Evolutionary conservation across 768 basidiomycete genomes (phyloP).

Genomic region (Candolleomyces aberdarensis): DNA sequence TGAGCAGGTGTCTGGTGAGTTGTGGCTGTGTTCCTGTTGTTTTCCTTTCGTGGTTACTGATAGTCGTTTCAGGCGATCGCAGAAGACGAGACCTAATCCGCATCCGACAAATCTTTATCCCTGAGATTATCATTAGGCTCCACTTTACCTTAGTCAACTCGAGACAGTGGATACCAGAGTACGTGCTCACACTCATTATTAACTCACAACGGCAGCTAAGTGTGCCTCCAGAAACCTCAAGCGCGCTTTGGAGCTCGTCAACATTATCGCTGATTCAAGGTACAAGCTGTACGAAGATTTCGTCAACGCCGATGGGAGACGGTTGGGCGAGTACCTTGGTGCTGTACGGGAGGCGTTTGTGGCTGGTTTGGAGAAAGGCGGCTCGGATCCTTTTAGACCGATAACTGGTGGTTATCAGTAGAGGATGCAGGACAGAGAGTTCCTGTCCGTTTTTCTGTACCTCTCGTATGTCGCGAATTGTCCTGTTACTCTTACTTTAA

Average conservation of each 20-base stretch:
- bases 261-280: slow-evolving; percentile 83
- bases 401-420: slow-evolving; percentile 13
- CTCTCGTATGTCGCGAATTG: too few species aligned
- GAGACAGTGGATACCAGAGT: slow-evolving; percentile 63
- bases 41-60: background rate
- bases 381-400: slow-evolving; percentile 71
- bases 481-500: too few species aligned
- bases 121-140: slow-evolving; percentile 84
- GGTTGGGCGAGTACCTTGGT: slow-evolving; percentile 70
- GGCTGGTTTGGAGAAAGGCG: slow-evolving; percentile 67
- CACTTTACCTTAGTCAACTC: slow-evolving; percentile 72
- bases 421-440: too few species aligned
- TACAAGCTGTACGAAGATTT: slow-evolving; percentile 88
- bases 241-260: slow-evolving; percentile 71
- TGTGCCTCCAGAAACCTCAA: slow-evolving; percentile 76
- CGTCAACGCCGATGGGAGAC: slow-evolving; percentile 54
- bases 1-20: slow-evolving; percentile 39
- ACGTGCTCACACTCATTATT: slow-evolving; percentile 23
- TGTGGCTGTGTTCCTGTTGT: background rate
- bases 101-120: slow-evolving; percentile 87
- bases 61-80: slow-evolving; percentile 37
- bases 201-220: too few species aligned
- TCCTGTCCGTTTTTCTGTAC: too few species aligned
- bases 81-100: slow-evolving; percentile 66
- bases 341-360: slow-evolving; percentile 71